phyloP scores from a whole-genome alignment of 257 asterid species.

The Capsicum pubescens region DNA sequence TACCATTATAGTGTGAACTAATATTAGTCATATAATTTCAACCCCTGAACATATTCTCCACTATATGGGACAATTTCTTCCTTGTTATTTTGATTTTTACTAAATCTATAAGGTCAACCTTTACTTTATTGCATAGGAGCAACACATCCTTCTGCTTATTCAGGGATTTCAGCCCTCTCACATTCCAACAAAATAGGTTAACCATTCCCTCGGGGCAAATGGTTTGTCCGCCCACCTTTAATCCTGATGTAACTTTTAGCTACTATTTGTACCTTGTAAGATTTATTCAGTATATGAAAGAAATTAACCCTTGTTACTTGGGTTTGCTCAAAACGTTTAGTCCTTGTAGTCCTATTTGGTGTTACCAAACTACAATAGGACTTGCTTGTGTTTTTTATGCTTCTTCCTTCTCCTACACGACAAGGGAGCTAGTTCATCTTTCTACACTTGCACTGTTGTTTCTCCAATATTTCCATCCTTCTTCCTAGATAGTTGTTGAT shows the following conservation, averaged over 20 bases:
- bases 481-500: too few relatives aligned
- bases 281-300: too few relatives aligned
- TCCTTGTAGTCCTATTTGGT: too few relatives aligned
- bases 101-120: not conserved
- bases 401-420: too few relatives aligned
- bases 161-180: not conserved
- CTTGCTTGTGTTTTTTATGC: too few relatives aligned
- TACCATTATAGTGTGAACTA: not conserved
- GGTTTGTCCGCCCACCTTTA: too few relatives aligned
- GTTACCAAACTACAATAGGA: too few relatives aligned
- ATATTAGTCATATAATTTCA: not conserved
- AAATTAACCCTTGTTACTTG: not conserved
- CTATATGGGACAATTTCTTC: not conserved
- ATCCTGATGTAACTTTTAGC: too few relatives aligned
- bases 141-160: not conserved
- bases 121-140: not conserved
- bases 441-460: not conserved
- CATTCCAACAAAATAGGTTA: not conserved
- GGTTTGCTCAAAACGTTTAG: too few relatives aligned
- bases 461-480: not conserved
- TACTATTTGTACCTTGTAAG: too few relatives aligned
- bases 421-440: too few relatives aligned
- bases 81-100: not conserved
- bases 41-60: not conserved
- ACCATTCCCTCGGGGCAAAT: not conserved